phyloP scores from a whole-genome alignment of 352 stramenopile species.

The Pythium pyrilobum region DNA sequence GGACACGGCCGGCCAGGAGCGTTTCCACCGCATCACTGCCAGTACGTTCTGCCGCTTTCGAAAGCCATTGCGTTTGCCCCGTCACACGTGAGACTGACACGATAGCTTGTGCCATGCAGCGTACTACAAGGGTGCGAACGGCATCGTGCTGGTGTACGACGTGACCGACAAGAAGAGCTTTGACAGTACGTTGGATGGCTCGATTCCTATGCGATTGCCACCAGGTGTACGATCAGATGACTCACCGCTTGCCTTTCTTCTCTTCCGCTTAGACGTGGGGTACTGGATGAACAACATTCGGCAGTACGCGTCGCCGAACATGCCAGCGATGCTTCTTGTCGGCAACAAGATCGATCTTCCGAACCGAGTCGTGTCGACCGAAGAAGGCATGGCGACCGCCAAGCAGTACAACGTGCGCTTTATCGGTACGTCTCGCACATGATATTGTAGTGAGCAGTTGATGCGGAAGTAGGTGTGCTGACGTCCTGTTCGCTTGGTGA shows the following conservation, averaged over 20 bases:
- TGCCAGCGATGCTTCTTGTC: constrained; percentile 83
- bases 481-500: too few relatives aligned
- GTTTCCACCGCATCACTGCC: constrained; percentile 91
- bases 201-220: too few relatives aligned
- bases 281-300: constrained; percentile 97
- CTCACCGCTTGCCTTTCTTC: too few relatives aligned
- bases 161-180: constrained; percentile 90
- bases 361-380: constrained; percentile 69
- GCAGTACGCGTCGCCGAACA: constrained; percentile 71
- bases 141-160: constrained; percentile 93
- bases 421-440: too few relatives aligned
- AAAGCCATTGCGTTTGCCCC: background rate
- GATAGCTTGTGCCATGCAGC: constrained; percentile 31
- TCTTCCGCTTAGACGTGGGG: constrained; percentile 63
- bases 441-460: too few relatives aligned
- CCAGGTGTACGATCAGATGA: too few relatives aligned
- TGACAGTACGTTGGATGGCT: constrained; percentile 67
- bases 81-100: background rate
- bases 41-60: constrained; percentile 43
- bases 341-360: constrained; percentile 92
- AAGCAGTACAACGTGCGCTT: constrained; percentile 85
- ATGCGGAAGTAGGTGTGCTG: too few relatives aligned
- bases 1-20: constrained; percentile 93
- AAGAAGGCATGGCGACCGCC: constrained; percentile 75
- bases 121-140: constrained; percentile 93